Base-by-base conservation (phyloP, 148 eudicot genomes). In the Chenopodium suecicum region DNA sequence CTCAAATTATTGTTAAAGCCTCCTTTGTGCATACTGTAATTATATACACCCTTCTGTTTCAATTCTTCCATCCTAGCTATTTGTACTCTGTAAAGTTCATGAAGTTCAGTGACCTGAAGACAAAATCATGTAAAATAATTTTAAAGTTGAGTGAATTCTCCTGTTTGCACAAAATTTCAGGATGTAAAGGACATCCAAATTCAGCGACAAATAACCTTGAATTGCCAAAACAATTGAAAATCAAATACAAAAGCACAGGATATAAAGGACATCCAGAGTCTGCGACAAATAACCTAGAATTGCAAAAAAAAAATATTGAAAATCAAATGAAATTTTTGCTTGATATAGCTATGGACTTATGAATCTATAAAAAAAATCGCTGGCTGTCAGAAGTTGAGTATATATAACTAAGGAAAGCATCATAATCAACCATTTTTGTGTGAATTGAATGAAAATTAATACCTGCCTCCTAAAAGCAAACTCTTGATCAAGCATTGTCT, bases 101-200 rank as follows among this genome's bases (percentile, higher is more conserved):
- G 94, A 70, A 89, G 88, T 86, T 91, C 94, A 65, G 79, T 76
- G 73, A 90, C 91, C 95, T 92, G 84, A 73, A 82, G 17, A 65
- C 34, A 73, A 69, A 84, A 66, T 19, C 83, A 32, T 44, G 67
- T 41, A 23, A 34, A 47, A 50, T 32, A 48, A 72, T 77, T 46
- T 8, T 34, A 3, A 44, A 23, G 7, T 60, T 56, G 16, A 60
- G 74, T 37, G 66, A 46, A 74, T 13, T 46, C 48, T 76, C 50
- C 4, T 44, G 29, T 58, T 4, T 70, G 76, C 20, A 58, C 32
- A 31, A 76, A 64, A 27, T 7, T 4, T 17, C 46, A 32, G 75
- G 65, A 50, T 77, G 1, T 67, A 0, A n/a, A 50, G 80, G 48
- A 58, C 17, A 47, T 67, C 41, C 58, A 50, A 60, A 78, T 46